Conservation (phyloP, 2,329 filamentous ascomycete genomes). For the Fusarium verrucosum region DNA sequence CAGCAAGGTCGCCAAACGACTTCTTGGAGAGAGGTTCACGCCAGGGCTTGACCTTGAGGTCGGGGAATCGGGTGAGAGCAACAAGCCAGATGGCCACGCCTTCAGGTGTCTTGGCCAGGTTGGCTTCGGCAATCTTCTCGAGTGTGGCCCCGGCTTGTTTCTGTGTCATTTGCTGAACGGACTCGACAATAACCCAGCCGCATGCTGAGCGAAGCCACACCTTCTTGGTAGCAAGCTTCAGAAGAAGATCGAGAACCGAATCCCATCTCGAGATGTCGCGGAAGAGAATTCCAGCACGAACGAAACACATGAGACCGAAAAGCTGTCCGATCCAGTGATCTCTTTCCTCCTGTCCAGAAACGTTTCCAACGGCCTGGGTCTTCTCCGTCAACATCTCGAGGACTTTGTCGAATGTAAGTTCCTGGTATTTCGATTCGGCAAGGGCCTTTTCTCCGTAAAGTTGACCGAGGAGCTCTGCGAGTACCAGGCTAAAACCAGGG, state of each 20-base stretch:
- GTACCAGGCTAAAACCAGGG: constrained; percentile 86
- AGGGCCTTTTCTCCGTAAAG: constrained; percentile 66
- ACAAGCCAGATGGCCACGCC: constrained; percentile 89
- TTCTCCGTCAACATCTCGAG: constrained; percentile 64
- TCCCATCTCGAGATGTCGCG: constrained; percentile 67
- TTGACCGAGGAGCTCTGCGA: constrained; percentile 82
- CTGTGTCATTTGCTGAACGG: constrained; percentile 69
- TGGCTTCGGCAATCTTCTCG: constrained; percentile 67
- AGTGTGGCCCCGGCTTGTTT: constrained; percentile 70
- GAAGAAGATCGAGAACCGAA: constrained; percentile 75
- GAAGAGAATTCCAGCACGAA: constrained; percentile 80
- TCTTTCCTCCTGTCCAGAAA: constrained; percentile 77
- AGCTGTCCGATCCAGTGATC: constrained; percentile 86
- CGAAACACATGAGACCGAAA: constrained; percentile 87
- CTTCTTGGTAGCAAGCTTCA: constrained; percentile 81
- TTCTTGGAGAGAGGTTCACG: constrained; percentile 76
- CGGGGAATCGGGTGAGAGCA: constrained; percentile 70
- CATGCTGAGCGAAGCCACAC: constrained; percentile 91
- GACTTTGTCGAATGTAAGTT: constrained; percentile 65
- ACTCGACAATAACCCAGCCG: constrained; percentile 81
- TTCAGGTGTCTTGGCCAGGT: constrained; percentile 82
- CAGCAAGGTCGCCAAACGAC: constrained; percentile 74
- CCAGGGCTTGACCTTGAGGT: constrained; percentile 76
- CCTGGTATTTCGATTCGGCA: constrained; percentile 58
- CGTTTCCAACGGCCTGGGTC: constrained; percentile 62